A percentile compares a stretch with the other conserved stretches of the same genome.
phyloP scores from a whole-genome alignment of 305 asterid species.

The Withania somnifera region DNA sequence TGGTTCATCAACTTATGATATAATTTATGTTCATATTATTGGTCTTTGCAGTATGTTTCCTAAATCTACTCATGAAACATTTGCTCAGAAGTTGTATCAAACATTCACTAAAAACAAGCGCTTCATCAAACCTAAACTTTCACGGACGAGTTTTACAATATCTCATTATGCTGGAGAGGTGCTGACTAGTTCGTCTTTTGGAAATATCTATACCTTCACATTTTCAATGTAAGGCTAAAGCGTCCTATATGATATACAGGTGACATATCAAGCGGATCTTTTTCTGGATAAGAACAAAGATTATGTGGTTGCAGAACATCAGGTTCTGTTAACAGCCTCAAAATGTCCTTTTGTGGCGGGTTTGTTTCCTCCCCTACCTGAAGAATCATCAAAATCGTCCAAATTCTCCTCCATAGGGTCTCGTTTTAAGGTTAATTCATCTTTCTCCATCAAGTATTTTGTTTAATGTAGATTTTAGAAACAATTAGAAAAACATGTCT shows the following conservation, averaged over 20 bases:
- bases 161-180: conserved; percentile 99
- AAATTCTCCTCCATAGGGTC: conserved; percentile 98
- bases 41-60: conserved; percentile 89
- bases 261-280: conserved; percentile 83
- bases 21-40: conserved; percentile 11
- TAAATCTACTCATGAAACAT: conserved; percentile 97
- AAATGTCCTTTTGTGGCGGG: conserved; percentile 82
- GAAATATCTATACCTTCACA: neutral
- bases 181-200: conserved; percentile 7
- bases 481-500: neutral
- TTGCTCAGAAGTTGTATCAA: conserved; percentile 98
- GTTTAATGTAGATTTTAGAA: neutral
- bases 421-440: conserved; percentile 70
- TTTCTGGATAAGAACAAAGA: conserved; percentile 99
- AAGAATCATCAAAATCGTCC: conserved; percentile 92
- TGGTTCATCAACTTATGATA: conserved; percentile 9
- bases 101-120: conserved; percentile 85
- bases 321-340: conserved; percentile 85
- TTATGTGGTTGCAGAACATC: conserved; percentile 99
- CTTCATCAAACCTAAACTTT: conserved; percentile 95
- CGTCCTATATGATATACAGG: conserved; percentile 41
- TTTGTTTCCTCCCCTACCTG: conserved; percentile 88
- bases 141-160: conserved; percentile 91
- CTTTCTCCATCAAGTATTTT: neutral
- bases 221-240: conserved; percentile 1